Evolutionary conservation across 2,329 filamentous ascomycete genomes (phyloP), one percentile per base, ranked within the genome.

Genomic region (Apiospora aurea): DNA sequence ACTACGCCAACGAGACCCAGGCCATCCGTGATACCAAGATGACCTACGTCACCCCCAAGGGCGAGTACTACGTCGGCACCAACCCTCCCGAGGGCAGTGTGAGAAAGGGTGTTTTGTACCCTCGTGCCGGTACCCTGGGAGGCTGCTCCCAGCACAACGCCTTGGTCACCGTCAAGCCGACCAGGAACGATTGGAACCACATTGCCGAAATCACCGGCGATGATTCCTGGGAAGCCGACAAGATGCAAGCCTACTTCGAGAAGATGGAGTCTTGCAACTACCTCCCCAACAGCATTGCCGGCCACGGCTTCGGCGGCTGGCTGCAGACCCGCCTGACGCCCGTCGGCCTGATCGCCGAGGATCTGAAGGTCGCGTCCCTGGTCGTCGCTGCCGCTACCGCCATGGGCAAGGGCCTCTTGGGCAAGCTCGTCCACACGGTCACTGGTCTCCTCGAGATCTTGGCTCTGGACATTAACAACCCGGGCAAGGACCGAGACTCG

Each of bases 11-110:
- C 73, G 81, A 88, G 64, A 79, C 80, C 29, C 83, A 86, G 49
- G 87, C 90, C 74, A 83, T 85, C 29, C 82, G 83, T 69, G 89
- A 92, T 77, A 87, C 82, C 75, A 92, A 92, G 82, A 87, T 88
- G 67, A 86, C 87, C 1, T 92, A 90, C 77, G 77, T 84, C 11
- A 87, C 87, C 0, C 82, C 85, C 0, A 80, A 86, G 66, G 88
- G 87, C 24, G 78, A 81, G 4, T 80, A 85, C 34, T 90, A 90
- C 76, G 87, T 85, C 21, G 89, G 89, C 18, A 79, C 85, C 8
- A 81, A 83, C 71, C 88, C 87, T 1, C 89, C 89, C 0, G 79
- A 80, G 7, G 87, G 86, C 16, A 87, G 89, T 0, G 83, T 77
- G 4, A 79, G 85, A 73, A 83, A 87, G 74, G 90, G 90, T 4